phyloP scores from a whole-genome alignment of 306 rosid genomes.

The Coriaria nepalensis region DNA sequence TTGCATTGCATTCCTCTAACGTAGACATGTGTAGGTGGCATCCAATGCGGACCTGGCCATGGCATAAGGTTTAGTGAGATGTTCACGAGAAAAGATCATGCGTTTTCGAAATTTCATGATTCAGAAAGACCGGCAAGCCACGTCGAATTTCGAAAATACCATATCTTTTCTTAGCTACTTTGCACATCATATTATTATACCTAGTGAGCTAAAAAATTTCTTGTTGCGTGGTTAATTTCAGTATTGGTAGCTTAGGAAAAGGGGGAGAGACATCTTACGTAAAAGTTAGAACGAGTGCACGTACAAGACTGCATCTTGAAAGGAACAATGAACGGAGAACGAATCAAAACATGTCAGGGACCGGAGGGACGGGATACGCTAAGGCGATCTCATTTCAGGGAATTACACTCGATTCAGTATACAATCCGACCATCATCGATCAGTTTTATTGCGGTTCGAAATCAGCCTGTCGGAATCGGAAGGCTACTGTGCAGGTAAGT shows the following conservation, averaged over 20 bases:
- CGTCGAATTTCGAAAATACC: no score
- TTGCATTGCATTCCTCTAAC: constrained; percentile 13
- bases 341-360: constrained; percentile 37
- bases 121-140: no score
- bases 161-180: no score
- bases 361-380: constrained; percentile 15
- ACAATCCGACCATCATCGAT: constrained; percentile 8
- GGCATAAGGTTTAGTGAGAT: constrained; percentile 39
- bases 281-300: constrained; percentile 12
- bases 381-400: constrained; percentile 4
- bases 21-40: constrained; percentile 10
- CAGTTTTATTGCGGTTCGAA: constrained; percentile 7
- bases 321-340: constrained; percentile 19
- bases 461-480: neutral
- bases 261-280: constrained; percentile 2
- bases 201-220: no score
- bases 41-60: constrained; percentile 41
- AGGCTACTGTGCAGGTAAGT: constrained; percentile 15
- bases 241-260: constrained; percentile 32
- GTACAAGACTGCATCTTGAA: constrained; percentile 21
- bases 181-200: no score
- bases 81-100: no score
- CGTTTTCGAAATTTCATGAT: no score
- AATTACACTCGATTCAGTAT: constrained; percentile 6
- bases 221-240: constrained; percentile 6